Base-by-base conservation (phyloP, 768 basidiomycete species). In the Mycena vulgaris region DNA sequence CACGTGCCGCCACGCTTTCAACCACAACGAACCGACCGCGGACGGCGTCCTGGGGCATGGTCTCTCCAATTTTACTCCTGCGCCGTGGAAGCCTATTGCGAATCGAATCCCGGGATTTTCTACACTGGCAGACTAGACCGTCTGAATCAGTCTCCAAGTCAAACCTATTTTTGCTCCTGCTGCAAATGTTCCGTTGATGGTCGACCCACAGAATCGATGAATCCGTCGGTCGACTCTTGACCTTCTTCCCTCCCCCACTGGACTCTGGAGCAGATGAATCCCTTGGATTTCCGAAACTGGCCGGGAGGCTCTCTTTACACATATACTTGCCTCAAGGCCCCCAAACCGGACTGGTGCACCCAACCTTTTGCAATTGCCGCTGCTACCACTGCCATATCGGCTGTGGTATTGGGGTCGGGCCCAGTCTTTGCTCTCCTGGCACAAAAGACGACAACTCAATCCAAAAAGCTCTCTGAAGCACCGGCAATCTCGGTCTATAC, bases 161-260 rank as follows among this genome's bases (percentile, higher is more conserved):
- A 9, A 28, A 49, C 13, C 23, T 27, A 28, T 49, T 45, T 31
- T 31, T 28, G 27, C n/a, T 52, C n/a, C 16, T n/a, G n/a, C 14
- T 19, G 5, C 28, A 33, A 55, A 23, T 55, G 53, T 55, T 55
- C 53, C 53, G 53, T 37, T 55, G 53, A 55, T 55, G n/a, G 30
- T 13, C 5, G 31, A 37, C 33, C 53, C 33, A 35, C 33, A 55
- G 33, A 35, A 33, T 28, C 6, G 30, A 30, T 28, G 51, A 25
- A 7, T 5, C 30, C n/a, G 30, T 37, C 30, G 31, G 31, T 23
- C 33, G 53, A 35, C 28, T 52, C 33, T 55, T 5, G 8, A 2
- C 53, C 17, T 30, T 37, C 21, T 31, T 23, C 51, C 30, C 30
- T n/a, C 33, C 17, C 17, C 2, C 48, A 45, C 42, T 7, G 9